Base-by-base conservation (phyloP, 1,284 basidiomycete species). In the Malassezia nana region DNA sequence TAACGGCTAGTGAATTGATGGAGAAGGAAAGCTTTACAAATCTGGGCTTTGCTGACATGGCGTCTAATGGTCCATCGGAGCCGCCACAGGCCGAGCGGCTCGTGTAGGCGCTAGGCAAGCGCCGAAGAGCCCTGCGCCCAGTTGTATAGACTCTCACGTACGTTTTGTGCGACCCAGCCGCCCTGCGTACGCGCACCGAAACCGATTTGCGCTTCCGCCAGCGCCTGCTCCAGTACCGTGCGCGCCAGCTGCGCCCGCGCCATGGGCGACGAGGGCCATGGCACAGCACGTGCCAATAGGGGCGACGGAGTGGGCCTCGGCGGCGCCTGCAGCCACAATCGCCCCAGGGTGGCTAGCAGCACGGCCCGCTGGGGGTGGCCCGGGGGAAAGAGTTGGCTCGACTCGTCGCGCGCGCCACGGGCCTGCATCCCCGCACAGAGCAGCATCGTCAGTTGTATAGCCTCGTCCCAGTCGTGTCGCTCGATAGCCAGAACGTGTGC, bases 351-450 rank as follows among this genome's bases (percentile, higher is more conserved):
- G 1, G 84, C 83, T 6, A 85, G 76, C 4, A 85, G 82, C 31
- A 94, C 75, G 0, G 81, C 87, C 4, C 86, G 79, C 0, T 84
- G 80, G 0, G 90, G 89, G 72, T 94, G 89, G 3, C 85, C 85
- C 13, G 78, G 72, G 0, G 78, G 72, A 22, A 87, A 80, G 4
- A 87, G 69, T 2, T 69, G 71, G 13, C 75, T 74, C 10, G 25
- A 15, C 31, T 29, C 26, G 9, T 41, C 32, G 10, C 29, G 18
- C 15, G 54, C 59, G 35, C 52, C 58, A 16, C 57, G 59, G 2
- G 66, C 59, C 38, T 68, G 64, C 15, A 84, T 75, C 0, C 83
- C 88, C 1, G 79, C 77, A n/a, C 78, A 78, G 4, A 81, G 78
- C 72, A 66, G 28, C 80, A 80, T 62, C 82, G 83, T 50, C 53